These are phyloP conservation scores for Aureobasidium melanogenum DNA, from an alignment of 2,329 filamentous ascomycete species.

Conservation along the genomic window DNA sequence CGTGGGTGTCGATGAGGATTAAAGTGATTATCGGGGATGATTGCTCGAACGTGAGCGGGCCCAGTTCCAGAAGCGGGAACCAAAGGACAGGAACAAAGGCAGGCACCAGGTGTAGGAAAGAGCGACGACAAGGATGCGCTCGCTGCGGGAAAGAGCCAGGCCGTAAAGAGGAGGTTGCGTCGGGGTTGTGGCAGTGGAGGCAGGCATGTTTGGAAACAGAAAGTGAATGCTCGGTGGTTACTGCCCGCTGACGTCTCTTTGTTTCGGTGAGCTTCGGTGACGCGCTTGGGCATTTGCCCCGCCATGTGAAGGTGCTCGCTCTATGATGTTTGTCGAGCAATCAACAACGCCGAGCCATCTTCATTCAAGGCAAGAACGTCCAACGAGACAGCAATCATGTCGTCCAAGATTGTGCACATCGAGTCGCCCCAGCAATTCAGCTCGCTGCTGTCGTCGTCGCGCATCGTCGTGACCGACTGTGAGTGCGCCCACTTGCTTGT, in stretches of 20 bases:
- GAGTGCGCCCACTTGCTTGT: constrained; percentile 33
- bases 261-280: constrained; percentile 1
- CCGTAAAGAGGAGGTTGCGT: constrained; percentile 20
- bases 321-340: too few species aligned
- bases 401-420: constrained; percentile 34
- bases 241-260: neutral
- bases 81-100: constrained; percentile 21
- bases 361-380: neutral
- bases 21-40: neutral
- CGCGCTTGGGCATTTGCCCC: constrained; percentile 2
- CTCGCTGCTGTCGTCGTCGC: constrained; percentile 59
- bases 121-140: constrained; percentile 26
- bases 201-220: neutral
- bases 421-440: constrained; percentile 51
- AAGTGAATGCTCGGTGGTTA: neutral
- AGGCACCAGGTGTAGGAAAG: constrained; percentile 25
- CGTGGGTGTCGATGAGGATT: neutral
- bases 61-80: constrained; percentile 19
- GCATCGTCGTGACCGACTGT: constrained; percentile 85
- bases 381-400: constrained; percentile 24
- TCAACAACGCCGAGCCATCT: neutral
- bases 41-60: constrained; percentile 12
- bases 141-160: constrained; percentile 24
- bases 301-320: neutral
- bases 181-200: neutral